phyloP scores from a whole-genome alignment of 1,284 basidiomycete species.

The Sphagnurus paluster region DNA sequence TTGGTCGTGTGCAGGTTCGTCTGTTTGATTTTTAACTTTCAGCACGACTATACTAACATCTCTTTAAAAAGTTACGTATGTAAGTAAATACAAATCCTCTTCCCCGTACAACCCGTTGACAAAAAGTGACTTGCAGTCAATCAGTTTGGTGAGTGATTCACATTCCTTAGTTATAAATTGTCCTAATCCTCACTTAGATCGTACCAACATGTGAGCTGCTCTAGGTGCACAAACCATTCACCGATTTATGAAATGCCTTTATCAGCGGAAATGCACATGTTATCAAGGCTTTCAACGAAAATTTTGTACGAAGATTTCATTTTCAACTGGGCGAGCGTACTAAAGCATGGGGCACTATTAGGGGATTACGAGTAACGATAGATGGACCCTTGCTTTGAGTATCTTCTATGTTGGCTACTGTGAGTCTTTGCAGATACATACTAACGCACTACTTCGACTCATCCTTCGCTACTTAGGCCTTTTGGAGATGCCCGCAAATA shows the following conservation, averaged over 20 bases:
- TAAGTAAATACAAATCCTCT: slow-evolving; percentile 33
- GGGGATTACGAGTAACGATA: slow-evolving; percentile 51
- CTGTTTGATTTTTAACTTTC: neutral
- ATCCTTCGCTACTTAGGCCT: slow-evolving; percentile 38
- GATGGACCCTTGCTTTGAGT: slow-evolving; percentile 54
- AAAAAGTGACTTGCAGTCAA: slow-evolving; percentile 39
- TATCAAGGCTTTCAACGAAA: slow-evolving; percentile 49
- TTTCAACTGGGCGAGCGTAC: slow-evolving; percentile 1
- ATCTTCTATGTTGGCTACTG: slow-evolving; percentile 63
- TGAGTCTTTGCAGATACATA: slow-evolving; percentile 23
- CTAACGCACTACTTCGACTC: neutral
- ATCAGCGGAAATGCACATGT: slow-evolving; percentile 55
- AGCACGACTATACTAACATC: neutral
- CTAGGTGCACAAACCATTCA: too few species aligned
- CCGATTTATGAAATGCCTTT: too few species aligned
- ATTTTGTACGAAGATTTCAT: slow-evolving; percentile 52
- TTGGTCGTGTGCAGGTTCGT: slow-evolving; percentile 47
- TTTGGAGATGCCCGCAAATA: slow-evolving; percentile 56
- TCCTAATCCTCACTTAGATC: slow-evolving; percentile 32
- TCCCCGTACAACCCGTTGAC: neutral
- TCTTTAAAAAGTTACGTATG: slow-evolving; percentile 41
- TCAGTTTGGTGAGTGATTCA: slow-evolving; percentile 43
- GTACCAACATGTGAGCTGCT: slow-evolving; percentile 58
- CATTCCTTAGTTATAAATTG: neutral
- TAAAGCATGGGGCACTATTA: slow-evolving; percentile 16